Conservation (phyloP, 2,329 filamentous ascomycete genomes). For the Capronia epimyces region DNA sequence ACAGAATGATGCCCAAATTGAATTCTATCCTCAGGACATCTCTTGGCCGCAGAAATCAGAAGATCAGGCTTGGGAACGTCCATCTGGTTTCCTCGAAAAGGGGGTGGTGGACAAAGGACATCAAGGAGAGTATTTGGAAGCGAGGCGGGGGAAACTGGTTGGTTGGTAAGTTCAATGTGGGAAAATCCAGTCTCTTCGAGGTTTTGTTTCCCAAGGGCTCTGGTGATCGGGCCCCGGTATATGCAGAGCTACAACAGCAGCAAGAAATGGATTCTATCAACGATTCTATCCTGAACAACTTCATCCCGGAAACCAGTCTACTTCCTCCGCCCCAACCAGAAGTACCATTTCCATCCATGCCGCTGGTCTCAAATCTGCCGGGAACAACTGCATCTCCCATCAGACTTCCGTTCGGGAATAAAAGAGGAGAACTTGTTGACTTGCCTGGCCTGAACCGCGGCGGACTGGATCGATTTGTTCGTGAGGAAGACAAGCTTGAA, state of each 20-base stretch:
- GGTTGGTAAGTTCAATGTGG: slow-evolving; percentile 97
- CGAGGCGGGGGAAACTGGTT: slow-evolving; percentile 88
- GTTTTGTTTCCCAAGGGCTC: slow-evolving; percentile 77
- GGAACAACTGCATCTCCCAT: slow-evolving; percentile 96
- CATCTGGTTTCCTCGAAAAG: slow-evolving; percentile 78
- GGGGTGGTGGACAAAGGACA: slow-evolving; percentile 81
- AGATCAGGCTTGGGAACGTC: slow-evolving; percentile 81
- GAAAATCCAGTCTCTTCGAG: slow-evolving; percentile 88
- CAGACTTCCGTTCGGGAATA: slow-evolving; percentile 74
- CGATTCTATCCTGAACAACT: slow-evolving; percentile 10
- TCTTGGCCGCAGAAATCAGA: slow-evolving; percentile 60
- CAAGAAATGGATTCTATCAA: slow-evolving; percentile 23
- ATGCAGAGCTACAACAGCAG: slow-evolving; percentile 34
- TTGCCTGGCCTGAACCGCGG: slow-evolving; percentile 77
- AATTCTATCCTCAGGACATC: slow-evolving; percentile 69
- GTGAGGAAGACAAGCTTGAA: slow-evolving; percentile 57
- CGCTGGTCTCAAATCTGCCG: slow-evolving; percentile 76
- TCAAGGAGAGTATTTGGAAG: slow-evolving; percentile 80
- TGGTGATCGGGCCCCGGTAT: slow-evolving; percentile 40
- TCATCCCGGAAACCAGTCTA: slow-evolving; percentile 44
- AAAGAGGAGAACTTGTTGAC: slow-evolving; percentile 86
- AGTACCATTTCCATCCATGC: slow-evolving; percentile 74
- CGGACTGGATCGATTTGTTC: slow-evolving; percentile 65
- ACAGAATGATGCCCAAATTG: slow-evolving; percentile 79
- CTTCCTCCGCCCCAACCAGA: slow-evolving; percentile 72